phyloP scores from a whole-genome alignment of 768 basidiomycete genomes.

The Austroboletus eburneus region DNA sequence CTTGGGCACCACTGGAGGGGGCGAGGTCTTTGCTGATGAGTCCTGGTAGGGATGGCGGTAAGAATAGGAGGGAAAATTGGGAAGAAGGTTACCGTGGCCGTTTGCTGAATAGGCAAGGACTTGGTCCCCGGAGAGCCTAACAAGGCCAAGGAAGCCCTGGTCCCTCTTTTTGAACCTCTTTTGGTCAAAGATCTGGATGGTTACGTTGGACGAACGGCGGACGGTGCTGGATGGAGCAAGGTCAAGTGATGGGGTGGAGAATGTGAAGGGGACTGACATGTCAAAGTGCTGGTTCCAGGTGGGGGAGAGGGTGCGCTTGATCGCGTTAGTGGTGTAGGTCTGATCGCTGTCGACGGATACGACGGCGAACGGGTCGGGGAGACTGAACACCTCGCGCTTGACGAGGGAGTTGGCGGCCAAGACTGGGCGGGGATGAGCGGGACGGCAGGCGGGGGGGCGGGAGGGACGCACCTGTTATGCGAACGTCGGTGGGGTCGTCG shows the following conservation, averaged over 20 bases:
- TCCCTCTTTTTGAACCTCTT: slow-evolving; percentile 84
- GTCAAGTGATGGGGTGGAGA: slow-evolving; percentile 4
- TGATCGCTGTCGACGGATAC: slow-evolving; percentile 84
- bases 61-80: background rate
- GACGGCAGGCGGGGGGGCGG: background rate
- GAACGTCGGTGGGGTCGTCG: slow-evolving; percentile 14
- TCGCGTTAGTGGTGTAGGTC: slow-evolving; percentile 69
- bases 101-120: slow-evolving; percentile 46
- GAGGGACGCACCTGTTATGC: slow-evolving; percentile 21
- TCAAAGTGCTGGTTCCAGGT: slow-evolving; percentile 87
- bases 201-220: slow-evolving; percentile 68
- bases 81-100: slow-evolving; percentile 37
- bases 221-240: slow-evolving; percentile 45
- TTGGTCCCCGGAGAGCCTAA: slow-evolving; percentile 52
- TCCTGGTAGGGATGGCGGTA: slow-evolving; percentile 35
- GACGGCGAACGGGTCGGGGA: slow-evolving; percentile 88
- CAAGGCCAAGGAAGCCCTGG: slow-evolving; percentile 68
- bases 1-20: slow-evolving; percentile 37
- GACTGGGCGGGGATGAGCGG: slow-evolving; percentile 42
- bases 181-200: slow-evolving; percentile 88
- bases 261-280: slow-evolving; percentile 49
- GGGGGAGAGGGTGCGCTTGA: slow-evolving; percentile 65
- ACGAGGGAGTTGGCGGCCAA: slow-evolving; percentile 70
- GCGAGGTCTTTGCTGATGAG: slow-evolving; percentile 64
- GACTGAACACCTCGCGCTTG: slow-evolving; percentile 74